These are phyloP conservation scores for Globisporangium radiosum DNA, from an alignment of 352 stramenopile species.

Conservation along the genomic window DNA sequence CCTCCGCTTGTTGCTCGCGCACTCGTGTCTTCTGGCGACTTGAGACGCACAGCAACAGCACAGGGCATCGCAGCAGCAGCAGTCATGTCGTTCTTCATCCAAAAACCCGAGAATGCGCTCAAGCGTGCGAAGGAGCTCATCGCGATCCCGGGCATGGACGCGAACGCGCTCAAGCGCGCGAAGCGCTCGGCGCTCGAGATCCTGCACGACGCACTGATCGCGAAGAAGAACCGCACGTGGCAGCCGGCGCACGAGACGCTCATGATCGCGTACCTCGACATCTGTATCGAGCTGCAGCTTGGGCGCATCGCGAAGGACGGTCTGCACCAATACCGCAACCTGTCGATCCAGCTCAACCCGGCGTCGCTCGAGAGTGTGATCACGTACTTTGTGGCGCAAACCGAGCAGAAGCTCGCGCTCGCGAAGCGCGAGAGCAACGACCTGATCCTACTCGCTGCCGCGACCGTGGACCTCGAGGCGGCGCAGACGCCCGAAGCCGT, in stretches of 20 bases:
- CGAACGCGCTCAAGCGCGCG: slow-evolving; percentile 61
- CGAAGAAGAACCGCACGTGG: slow-evolving; percentile 95
- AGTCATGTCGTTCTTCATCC: slow-evolving; percentile 79
- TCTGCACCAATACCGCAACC: slow-evolving; percentile 97
- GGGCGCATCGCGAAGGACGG: slow-evolving; percentile 96
- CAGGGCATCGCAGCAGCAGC: not conserved
- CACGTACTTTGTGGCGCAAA: slow-evolving; percentile 87
- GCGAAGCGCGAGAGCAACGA: slow-evolving; percentile 86
- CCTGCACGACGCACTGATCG: slow-evolving; percentile 92
- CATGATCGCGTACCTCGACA: slow-evolving; percentile 95
- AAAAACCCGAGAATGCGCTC: slow-evolving; percentile 90
- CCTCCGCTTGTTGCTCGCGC: no score
- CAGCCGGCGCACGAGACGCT: slow-evolving; percentile 96
- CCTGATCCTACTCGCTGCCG: slow-evolving; percentile 69
- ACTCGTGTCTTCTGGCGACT: no score
- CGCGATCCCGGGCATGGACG: slow-evolving; percentile 68
- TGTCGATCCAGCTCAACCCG: slow-evolving; percentile 92
- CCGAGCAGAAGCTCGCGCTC: slow-evolving; percentile 81
- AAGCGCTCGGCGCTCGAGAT: slow-evolving; percentile 83
- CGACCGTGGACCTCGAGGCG: slow-evolving; percentile 88
- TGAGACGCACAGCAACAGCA: no score
- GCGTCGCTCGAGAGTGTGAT: slow-evolving; percentile 95
- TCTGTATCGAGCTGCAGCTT: slow-evolving; percentile 94
- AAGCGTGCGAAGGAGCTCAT: slow-evolving; percentile 88
- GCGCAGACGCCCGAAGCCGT: slow-evolving; percentile 92